Percentiles rank a stretch among this genome's conserved stretches.
Evolutionary conservation across 352 stramenopile genomes (phyloP).

Genomic region (Phytophthora sp.): DNA sequence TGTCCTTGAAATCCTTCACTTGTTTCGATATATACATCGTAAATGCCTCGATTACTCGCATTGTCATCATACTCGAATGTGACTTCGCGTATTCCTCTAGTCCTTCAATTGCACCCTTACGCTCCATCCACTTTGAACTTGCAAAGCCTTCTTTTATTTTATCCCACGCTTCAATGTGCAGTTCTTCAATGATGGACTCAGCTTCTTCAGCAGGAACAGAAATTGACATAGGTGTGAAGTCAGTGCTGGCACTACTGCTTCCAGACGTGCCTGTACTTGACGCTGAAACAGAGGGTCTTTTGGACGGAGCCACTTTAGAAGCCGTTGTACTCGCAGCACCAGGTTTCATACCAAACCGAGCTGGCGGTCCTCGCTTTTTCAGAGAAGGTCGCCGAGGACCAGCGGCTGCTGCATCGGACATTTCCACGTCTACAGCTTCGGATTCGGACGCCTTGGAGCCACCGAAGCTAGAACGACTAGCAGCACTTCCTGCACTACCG

Average conservation of each 20-base stretch:
- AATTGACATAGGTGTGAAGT: conserved; percentile 73
- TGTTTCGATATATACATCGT: conserved; percentile 75
- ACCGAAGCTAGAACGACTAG: conserved; percentile 31
- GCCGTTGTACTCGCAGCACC: conserved; percentile 18
- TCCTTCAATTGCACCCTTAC: conserved; percentile 76
- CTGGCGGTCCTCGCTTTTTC: conserved; percentile 60
- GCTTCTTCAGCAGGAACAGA: conserved; percentile 74
- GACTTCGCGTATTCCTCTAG: conserved; percentile 65
- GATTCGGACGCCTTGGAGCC: conserved; percentile 5
- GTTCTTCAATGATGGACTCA: conserved; percentile 54
- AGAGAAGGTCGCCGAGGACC: conserved; percentile 18
- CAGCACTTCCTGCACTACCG: conserved; percentile 31
- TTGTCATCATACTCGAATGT: conserved; percentile 59
- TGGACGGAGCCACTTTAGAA: conserved; percentile 32
- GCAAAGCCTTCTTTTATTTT: conserved; percentile 63
- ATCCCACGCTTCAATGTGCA: conserved; percentile 69
- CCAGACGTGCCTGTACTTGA: conserved; percentile 10
- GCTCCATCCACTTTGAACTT: conserved; percentile 85
- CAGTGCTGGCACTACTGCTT: conserved; percentile 34
- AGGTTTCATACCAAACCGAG: conserved; percentile 59
- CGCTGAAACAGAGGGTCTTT: conserved; percentile 28
- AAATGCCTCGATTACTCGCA: conserved; percentile 75
- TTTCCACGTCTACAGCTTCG: conserved; percentile 40
- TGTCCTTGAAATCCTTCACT: conserved; percentile 90
- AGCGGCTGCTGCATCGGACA: conserved; percentile 21